Conservation (phyloP, 1,284 basidiomycete species). For the Sphaerobolus stellatus region DNA sequence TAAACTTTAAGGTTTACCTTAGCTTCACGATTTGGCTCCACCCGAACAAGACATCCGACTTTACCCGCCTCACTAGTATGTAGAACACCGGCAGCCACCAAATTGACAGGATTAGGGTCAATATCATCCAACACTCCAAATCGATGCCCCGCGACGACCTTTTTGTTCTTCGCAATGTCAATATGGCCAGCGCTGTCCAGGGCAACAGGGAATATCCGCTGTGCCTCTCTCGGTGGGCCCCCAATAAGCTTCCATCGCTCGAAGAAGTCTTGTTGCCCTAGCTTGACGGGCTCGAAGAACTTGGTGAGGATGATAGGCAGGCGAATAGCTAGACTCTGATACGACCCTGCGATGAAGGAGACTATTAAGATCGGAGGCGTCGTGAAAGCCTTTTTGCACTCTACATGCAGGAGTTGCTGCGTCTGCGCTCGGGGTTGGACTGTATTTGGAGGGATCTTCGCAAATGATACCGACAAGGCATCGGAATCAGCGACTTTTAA, state of each 20-base stretch:
- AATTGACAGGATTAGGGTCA: constrained; percentile 84
- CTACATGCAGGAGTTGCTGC: constrained; percentile 90
- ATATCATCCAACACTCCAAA: constrained; percentile 78
- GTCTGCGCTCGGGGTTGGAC: constrained; percentile 84
- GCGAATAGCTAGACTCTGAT: constrained; percentile 82
- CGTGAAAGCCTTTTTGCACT: constrained; percentile 88
- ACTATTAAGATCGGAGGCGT: constrained; percentile 81
- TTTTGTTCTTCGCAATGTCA: constrained; percentile 70
- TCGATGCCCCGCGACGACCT: constrained; percentile 75
- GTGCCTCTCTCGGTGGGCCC: constrained; percentile 89
- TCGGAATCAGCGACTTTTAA: constrained; percentile 74
- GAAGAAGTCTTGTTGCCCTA: constrained; percentile 87
- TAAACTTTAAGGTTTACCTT: constrained; percentile 56
- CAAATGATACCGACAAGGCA: constrained; percentile 77
- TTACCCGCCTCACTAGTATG: constrained; percentile 88
- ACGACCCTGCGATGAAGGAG: constrained; percentile 90
- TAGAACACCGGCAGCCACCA: constrained; percentile 91
- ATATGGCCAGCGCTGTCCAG: constrained; percentile 69
- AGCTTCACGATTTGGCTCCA: constrained; percentile 94
- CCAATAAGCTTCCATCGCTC: constrained; percentile 98
- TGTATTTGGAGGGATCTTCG: constrained; percentile 83
- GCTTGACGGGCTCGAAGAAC: constrained; percentile 91
- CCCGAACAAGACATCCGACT: constrained; percentile 88
- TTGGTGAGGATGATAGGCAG: constrained; percentile 88
- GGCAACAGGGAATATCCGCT: constrained; percentile 81